A percentile compares a stretch with the other conserved stretches of the same genome.
phyloP scores from a whole-genome alignment of 371 early-diverging fungal species.

The Mucor velutinosus region DNA sequence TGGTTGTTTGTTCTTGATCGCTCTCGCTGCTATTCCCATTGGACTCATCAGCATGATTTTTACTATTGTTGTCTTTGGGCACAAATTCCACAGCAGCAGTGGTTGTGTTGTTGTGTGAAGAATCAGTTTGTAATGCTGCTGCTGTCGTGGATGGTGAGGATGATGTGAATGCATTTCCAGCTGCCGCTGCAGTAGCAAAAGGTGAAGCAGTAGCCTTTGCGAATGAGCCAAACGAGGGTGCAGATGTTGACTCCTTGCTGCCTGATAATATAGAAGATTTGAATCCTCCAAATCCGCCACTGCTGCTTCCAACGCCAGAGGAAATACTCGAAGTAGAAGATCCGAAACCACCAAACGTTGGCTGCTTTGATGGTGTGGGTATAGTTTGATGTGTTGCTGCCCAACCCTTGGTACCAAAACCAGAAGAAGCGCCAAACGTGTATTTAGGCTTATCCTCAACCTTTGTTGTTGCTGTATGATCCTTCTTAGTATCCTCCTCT shows the following conservation, averaged over 20 bases:
- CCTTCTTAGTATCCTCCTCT: constrained; percentile 13
- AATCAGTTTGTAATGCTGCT: not conserved
- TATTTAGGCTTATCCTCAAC: constrained; percentile 36
- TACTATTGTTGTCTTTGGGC: not conserved
- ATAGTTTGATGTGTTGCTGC: constrained; percentile 31
- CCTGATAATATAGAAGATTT: constrained; percentile 5
- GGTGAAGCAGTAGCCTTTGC: constrained; percentile 44
- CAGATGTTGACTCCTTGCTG: not conserved
- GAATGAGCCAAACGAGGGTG: constrained; percentile 41
- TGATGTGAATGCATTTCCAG: constrained; percentile 24
- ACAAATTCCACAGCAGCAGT: not conserved
- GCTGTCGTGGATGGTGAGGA: constrained; percentile 2
- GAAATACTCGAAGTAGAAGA: constrained; percentile 3
- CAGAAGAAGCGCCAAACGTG: constrained; percentile 51
- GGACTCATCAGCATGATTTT: not conserved
- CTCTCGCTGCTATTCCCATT: not conserved
- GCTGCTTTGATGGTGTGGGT: constrained; percentile 32
- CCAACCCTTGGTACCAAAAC: constrained; percentile 52
- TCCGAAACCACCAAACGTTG: constrained; percentile 37
- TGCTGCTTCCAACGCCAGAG: not conserved
- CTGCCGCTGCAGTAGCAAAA: constrained; percentile 39
- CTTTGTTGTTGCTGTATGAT: not conserved
- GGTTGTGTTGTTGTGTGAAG: not conserved
- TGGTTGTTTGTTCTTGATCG: not conserved
- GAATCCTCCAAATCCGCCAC: constrained; percentile 23